Base-by-base conservation (phyloP, 1,284 basidiomycete genomes). In the Inonotus hispidus region DNA sequence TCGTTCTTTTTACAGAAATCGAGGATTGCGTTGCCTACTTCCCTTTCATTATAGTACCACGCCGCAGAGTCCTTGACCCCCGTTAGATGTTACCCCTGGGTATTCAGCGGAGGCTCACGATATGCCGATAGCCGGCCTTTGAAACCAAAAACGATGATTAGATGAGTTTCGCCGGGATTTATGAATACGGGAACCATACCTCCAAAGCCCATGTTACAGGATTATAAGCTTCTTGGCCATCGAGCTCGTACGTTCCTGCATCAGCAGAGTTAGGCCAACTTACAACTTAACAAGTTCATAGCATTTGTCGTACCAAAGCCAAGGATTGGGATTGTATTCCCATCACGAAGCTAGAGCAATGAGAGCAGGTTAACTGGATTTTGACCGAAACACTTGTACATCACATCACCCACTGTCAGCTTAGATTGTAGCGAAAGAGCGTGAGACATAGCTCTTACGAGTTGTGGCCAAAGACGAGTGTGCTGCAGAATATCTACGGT, bases 21-120 rank as follows among this genome's bases (percentile, higher is more conserved):
- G 53, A 73, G 73, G 68, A 90, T 82, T 16, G 84, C 87, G 41
- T 74, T 71, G 7, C 87, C 85, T 61, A 81, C 82, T 63, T 84
- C 79, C 45, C 71, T 74, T 69, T 90, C 87, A 71, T 89, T 89
- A 68, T 85, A 79, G 69, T 88, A 90, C 87, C 86, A 87, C 62
- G 74, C 77, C 41, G 81, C 79, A 27, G 79, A 81, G 70, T 83
- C 82, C 81, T 83, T 62, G 35, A 25, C 19, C 19, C 14, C 14
- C 14, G 4, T 53, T 35, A 43, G 32, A 61, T 49, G 59, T 62
- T 59, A 60, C 49, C 29, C 57, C 68, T 60, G 50, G 53, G 57
- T 59, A 37, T 53, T 45, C 19, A 64, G 1, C 13, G 23, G 58
- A 49, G 27, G 69, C 82, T 76, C 66, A 84, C 85, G 58, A 88